phyloP scores from a whole-genome alignment of 2,329 filamentous ascomycete species.

The Aureobasidium melanogenum region DNA sequence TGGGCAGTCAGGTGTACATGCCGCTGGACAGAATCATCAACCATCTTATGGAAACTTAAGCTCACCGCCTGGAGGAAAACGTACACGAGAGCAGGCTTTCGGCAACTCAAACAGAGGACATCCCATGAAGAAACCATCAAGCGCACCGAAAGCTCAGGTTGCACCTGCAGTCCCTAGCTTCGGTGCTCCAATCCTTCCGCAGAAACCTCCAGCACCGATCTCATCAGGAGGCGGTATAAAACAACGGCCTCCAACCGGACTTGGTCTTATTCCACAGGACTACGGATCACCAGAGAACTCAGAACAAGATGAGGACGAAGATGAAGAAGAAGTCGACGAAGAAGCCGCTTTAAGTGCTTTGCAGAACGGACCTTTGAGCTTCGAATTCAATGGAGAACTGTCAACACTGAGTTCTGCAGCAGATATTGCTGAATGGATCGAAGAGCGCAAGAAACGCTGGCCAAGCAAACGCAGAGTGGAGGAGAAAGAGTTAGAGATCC shows the following conservation, averaged over 20 bases:
- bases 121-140: conserved; percentile 14
- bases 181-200: conserved; percentile 18
- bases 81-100: conserved; percentile 9
- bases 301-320: conserved; percentile 27
- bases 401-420: conserved; percentile 45
- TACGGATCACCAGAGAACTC: conserved; percentile 15
- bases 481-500: conserved; percentile 36
- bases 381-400: conserved; percentile 50
- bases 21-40: not conserved
- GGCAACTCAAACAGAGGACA: not conserved
- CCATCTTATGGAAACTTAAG: not conserved
- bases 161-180: conserved; percentile 26
- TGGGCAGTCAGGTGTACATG: not conserved
- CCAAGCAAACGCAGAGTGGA: conserved; percentile 66
- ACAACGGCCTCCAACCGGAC: conserved; percentile 61
- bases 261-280: conserved; percentile 55
- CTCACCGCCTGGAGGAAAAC: not conserved
- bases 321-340: conserved; percentile 63
- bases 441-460: conserved; percentile 69
- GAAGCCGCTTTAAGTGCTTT: conserved; percentile 39
- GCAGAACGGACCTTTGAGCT: conserved; percentile 27
- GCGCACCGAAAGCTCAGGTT: conserved; percentile 13
- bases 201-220: conserved; percentile 10
- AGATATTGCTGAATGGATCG: conserved; percentile 72
- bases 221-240: conserved; percentile 36